Conservation (phyloP, 805 yeast genomes). For the Torulaspora microellipsoides region DNA sequence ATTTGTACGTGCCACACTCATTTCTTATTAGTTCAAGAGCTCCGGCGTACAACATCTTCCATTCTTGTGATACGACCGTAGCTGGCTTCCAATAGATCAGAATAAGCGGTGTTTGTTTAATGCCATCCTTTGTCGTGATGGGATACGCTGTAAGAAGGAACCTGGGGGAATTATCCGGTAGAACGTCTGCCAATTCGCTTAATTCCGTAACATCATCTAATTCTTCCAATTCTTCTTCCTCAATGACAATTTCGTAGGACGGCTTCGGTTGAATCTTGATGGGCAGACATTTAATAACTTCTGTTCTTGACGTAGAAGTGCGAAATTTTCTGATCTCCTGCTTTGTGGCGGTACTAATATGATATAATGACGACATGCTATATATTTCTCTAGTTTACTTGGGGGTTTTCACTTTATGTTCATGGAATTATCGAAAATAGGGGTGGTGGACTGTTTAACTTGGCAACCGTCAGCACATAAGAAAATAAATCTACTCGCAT, state of each 20-base stretch:
- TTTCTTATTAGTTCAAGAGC: constrained; percentile 77
- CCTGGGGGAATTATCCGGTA: constrained; percentile 81
- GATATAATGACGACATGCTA: constrained; percentile 49
- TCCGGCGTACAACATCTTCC: constrained; percentile 86
- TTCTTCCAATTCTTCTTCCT: constrained; percentile 47
- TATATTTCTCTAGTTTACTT: too few relatives aligned
- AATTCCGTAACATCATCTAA: constrained; percentile 42
- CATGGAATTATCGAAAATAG: too few relatives aligned
- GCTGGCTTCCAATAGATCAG: constrained; percentile 86
- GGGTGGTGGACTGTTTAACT: too few relatives aligned
- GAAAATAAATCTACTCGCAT: too few relatives aligned
- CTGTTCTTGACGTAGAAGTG: constrained; percentile 62
- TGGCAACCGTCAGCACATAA: too few relatives aligned
- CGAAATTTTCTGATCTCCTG: constrained; percentile 65
- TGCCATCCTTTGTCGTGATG: constrained; percentile 60
- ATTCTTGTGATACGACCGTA: constrained; percentile 68
- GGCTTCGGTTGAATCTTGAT: constrained; percentile 33
- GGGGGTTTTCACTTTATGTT: too few relatives aligned
- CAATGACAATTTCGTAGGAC: constrained; percentile 32
- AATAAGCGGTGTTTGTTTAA: constrained; percentile 68
- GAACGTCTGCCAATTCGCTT: constrained; percentile 63
- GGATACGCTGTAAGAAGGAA: constrained; percentile 76
- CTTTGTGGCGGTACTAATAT: constrained; percentile 58
- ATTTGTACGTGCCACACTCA: constrained; percentile 65
- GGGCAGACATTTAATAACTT: constrained; percentile 55